These are phyloP conservation scores for Saussurea involucrata DNA, from an alignment of 129 eudicot genomes.

Conservation along the genomic window DNA sequence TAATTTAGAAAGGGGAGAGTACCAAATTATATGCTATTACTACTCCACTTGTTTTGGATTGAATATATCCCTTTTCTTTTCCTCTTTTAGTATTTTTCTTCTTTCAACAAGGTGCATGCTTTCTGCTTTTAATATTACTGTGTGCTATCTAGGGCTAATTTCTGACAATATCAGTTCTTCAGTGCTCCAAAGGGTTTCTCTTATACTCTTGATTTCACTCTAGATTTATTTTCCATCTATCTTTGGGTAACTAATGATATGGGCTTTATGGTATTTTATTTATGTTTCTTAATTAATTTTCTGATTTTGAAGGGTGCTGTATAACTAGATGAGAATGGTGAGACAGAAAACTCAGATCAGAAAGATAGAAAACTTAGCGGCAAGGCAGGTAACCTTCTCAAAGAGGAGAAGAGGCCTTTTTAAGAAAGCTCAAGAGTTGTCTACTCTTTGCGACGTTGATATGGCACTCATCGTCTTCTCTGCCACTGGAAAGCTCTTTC, in stretches of 20 bases:
- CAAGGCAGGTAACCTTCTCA: constrained; percentile 44
- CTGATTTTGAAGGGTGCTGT: background rate
- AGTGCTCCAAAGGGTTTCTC: constrained; percentile 1
- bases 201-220: background rate
- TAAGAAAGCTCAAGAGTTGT: constrained; percentile 38
- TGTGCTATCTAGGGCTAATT: constrained; percentile 28
- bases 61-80: constrained; percentile 31
- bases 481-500: constrained; percentile 40
- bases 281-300: background rate
- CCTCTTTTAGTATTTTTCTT: constrained; percentile 11
- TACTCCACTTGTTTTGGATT: constrained; percentile 18
- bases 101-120: constrained; percentile 28
- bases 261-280: background rate
- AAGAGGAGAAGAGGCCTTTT: constrained; percentile 42
- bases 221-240: background rate
- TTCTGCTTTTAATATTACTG: constrained; percentile 20
- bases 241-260: background rate
- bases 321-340: constrained; percentile 31
- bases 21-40: background rate
- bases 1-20: constrained; percentile 5
- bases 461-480: constrained; percentile 43
- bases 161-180: constrained; percentile 6
- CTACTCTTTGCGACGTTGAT: constrained; percentile 38
- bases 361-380: constrained; percentile 41
- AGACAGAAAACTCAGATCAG: constrained; percentile 39